Conservation (phyloP, 306 rosid species). For the Begonia fuchsioides region DNA sequence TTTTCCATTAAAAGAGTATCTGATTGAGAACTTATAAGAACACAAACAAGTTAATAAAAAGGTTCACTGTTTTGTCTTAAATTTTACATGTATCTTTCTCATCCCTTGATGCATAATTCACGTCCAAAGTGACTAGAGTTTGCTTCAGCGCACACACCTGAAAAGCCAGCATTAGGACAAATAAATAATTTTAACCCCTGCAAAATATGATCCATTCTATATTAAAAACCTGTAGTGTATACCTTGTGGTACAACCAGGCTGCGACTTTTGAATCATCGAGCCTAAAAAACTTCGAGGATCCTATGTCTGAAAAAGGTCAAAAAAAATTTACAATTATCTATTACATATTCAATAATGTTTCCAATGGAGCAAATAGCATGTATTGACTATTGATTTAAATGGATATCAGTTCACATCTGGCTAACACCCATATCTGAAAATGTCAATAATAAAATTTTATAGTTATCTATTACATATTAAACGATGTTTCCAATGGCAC, state of each 20-base stretch:
- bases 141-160: constrained; percentile 67
- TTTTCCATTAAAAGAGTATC: too few relatives aligned
- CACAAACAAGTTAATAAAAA: too few relatives aligned
- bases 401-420: too few relatives aligned
- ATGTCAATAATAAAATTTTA: too few relatives aligned
- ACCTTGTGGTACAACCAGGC: constrained; percentile 80
- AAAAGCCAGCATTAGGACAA: constrained; percentile 16
- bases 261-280: constrained; percentile 78
- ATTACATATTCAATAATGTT: too few relatives aligned
- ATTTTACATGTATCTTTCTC: constrained; percentile 64
- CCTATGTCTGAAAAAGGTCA: constrained; percentile 49
- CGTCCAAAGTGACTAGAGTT: constrained; percentile 58
- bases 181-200: too few relatives aligned
- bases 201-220: constrained; percentile 2
- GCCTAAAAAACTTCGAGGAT: constrained; percentile 71
- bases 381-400: too few relatives aligned
- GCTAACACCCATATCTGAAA: too few relatives aligned
- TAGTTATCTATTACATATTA: too few relatives aligned
- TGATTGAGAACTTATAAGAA: too few relatives aligned
- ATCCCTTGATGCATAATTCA: constrained; percentile 65
- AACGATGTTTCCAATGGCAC: too few relatives aligned
- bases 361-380: too few relatives aligned
- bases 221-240: neutral
- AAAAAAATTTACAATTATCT: neutral
- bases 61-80: constrained; percentile 1